Evolutionary conservation across 2,329 filamentous ascomycete genomes (phyloP), one percentile per base, ranked within the genome.

Genomic region (Cytospora piceae): DNA sequence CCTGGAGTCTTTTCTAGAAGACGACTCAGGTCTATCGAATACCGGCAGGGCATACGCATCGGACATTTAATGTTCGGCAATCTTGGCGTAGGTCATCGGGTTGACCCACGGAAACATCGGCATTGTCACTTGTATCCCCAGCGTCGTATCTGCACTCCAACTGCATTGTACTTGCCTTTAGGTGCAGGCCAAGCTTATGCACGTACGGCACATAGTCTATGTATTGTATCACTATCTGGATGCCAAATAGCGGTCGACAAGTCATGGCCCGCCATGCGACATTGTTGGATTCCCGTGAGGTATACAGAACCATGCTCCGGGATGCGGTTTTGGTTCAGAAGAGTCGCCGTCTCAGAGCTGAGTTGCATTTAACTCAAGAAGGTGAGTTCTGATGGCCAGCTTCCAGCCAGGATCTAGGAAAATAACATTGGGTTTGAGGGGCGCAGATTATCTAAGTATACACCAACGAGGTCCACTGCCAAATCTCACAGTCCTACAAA

Each of bases 41-140:
- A 57, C 53, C 60, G 60, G 39, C 60, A 63, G n/a, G 60, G 60
- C 53, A 63, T 29, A 37, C 39, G 32, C 39, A 12, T 63, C 53
- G 60, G 53, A 5, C 15, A 37, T 51, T 63, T 63, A 27, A 42
- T 51, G 53, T 46, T 57, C 39, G 39, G 52, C 60, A 57, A 63
- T 51, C 60, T 63, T 63, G 60, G 60, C 60, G n/a, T 63, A 63
- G 60, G 60, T 63, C 60, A 63, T 63, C 60, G 53, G 29, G 49
- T 37, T 39, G 37, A 49, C 32, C 34, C 54, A 22, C 54, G 54
- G 54, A 56, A 34, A 49, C 39, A 57, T 57, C 60, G 39, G 29
- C 53, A 61, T 20, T 46, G 39, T 51, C 60, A 37, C 53, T 22
- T 24, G 22, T n/a, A 51, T 51, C 9, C 53, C 56, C 60, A 57